phyloP scores from a whole-genome alignment of 2,329 filamentous ascomycete genomes.

The Sarocladium kiliense region DNA sequence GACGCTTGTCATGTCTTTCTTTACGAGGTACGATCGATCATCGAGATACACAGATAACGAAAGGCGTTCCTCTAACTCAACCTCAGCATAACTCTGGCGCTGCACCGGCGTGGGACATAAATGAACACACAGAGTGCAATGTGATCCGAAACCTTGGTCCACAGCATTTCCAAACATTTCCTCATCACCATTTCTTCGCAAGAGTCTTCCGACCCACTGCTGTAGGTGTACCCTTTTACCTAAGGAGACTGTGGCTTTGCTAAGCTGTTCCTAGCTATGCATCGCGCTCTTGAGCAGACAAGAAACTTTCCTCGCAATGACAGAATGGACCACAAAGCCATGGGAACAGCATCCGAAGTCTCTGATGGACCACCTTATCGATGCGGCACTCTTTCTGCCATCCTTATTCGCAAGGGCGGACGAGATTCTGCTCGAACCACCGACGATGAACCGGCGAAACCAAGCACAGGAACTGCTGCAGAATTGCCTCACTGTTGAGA shows the following conservation, averaged over 20 bases:
- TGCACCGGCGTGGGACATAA: conserved; percentile 15
- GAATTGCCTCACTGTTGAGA: conserved; percentile 42
- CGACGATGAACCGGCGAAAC: conserved; percentile 35
- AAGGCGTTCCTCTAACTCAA: background rate
- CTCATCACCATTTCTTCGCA: conserved; percentile 53
- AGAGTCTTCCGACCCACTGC: conserved; percentile 48
- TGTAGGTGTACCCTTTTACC: conserved; percentile 32
- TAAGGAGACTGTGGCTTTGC: background rate
- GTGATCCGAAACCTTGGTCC: conserved; percentile 39
- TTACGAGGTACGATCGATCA: conserved; percentile 41
- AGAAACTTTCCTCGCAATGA: conserved; percentile 43
- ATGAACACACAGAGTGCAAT: conserved; percentile 20
- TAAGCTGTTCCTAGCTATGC: conserved; percentile 29
- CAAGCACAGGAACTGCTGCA: conserved; percentile 43
- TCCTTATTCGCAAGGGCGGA: conserved; percentile 41
- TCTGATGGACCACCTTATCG: conserved; percentile 46
- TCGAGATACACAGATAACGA: no score
- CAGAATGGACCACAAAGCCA: conserved; percentile 46
- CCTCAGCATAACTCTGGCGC: conserved; percentile 40
- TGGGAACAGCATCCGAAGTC: conserved; percentile 49
- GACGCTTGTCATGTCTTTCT: conserved; percentile 45
- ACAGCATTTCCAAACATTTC: conserved; percentile 42
- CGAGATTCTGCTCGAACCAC: conserved; percentile 30
- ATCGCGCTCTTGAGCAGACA: conserved; percentile 44
- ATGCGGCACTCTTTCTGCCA: conserved; percentile 43